phyloP scores from a whole-genome alignment of 2,329 filamentous ascomycete genomes.

The Paracoccidioides lutzii region DNA sequence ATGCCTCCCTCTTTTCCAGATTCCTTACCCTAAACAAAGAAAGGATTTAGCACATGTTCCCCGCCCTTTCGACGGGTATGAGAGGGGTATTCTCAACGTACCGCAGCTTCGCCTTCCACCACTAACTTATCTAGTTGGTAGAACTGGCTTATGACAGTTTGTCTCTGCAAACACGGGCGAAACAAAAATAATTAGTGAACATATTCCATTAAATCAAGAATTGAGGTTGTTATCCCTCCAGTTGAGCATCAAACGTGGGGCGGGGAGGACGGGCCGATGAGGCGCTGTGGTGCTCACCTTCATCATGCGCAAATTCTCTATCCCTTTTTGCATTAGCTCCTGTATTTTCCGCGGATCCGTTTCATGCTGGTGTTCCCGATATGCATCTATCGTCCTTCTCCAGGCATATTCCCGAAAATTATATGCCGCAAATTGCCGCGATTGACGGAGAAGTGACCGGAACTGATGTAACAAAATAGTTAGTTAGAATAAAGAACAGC shows the following conservation, averaged over 20 bases:
- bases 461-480: conserved; percentile 45
- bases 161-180: conserved; percentile 49
- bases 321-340: conserved; percentile 75
- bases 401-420: conserved; percentile 97
- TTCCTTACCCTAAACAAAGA: conserved; percentile 49
- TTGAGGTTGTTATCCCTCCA: not conserved
- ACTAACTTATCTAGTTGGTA: conserved; percentile 86
- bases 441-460: conserved; percentile 77
- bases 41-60: not conserved
- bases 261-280: not conserved
- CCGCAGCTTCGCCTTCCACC: conserved; percentile 73
- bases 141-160: conserved; percentile 90
- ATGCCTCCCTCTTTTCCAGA: conserved; percentile 50
- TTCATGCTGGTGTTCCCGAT: conserved; percentile 64
- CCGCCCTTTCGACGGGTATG: not conserved
- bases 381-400: conserved; percentile 79
- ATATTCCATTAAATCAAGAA: not conserved
- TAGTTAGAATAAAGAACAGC: not conserved
- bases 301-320: conserved; percentile 75
- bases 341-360: conserved; percentile 66
- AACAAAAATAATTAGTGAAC: conserved; percentile 3
- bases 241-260: too few relatives aligned
- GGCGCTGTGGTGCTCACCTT: conserved; percentile 53
- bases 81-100: conserved; percentile 32
- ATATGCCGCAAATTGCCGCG: conserved; percentile 78